Evolutionary conservation across 2,329 filamentous ascomycete species (phyloP), one percentile per base, ranked within the genome.

Genomic region (Cercospora citrullina): DNA sequence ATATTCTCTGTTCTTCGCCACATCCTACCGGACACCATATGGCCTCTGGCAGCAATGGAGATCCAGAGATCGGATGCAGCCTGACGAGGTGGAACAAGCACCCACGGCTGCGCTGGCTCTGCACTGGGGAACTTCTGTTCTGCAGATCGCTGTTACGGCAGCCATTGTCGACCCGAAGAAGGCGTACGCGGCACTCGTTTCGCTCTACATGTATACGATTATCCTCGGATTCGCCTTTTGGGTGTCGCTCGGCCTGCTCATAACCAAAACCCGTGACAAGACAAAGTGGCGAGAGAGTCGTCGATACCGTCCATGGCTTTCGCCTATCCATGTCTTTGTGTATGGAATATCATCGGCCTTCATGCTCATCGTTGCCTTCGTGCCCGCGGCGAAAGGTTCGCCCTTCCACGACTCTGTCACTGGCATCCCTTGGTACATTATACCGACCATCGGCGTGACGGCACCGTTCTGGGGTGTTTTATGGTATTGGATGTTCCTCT

Each of bases 1-100:
- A 0, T 84, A 77, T 63, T 80, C 84, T 4, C 79, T 80, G 33
- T 82, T 85, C 76, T 83, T 86, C 65, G 84, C 81, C 23, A 70
- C 74, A 14, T 71, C 73, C 18, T 72, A 73, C 62, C 71, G 73
- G 14, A 77, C 75, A 53, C 77, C 75, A 53, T 72, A 73, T 30
- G 74, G 68, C 60, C 60, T 74, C 57, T 65, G 67, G 31, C 73
- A 72, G 59, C 69, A 65, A 36, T 68, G 71, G 31, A 58, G 71
- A n/a, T 57, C 61, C 10, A 69, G 62, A 59, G 18, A 28, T 4
- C 62, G 57, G 3, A 36, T 66, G 16, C 59, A 59, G n/a, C 72
- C 71, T 26, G 67, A 75, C n/a, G 65, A 73, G 12, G 65, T 72
- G 18, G 80, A 82, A 62, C 73, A 78, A 64, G 79, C 79, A 7